Percentiles rank a stretch among this genome's conserved stretches.
phyloP scores from a whole-genome alignment of 257 asterid species.

The Solanum chilense region DNA sequence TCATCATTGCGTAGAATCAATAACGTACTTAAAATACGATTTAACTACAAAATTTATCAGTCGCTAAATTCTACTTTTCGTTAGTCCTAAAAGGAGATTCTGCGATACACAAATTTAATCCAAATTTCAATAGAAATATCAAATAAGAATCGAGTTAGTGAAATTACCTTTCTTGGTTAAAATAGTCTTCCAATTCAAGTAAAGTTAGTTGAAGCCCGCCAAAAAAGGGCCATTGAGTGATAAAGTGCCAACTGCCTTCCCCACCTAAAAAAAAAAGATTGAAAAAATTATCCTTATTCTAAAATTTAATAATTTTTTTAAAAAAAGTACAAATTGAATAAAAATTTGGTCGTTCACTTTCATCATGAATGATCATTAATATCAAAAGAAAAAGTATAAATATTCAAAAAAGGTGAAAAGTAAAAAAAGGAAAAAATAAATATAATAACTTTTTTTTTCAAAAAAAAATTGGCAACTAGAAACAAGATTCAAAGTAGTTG shows the following conservation, averaged over 20 bases:
- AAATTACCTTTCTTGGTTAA: slow-evolving; percentile 15
- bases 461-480: slow-evolving; percentile 25
- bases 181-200: slow-evolving; percentile 51
- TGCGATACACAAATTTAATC: neutral
- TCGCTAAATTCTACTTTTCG: too few species aligned
- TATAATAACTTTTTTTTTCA: neutral
- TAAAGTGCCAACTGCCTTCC: slow-evolving; percentile 30
- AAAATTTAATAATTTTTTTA: neutral
- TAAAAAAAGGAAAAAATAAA: neutral
- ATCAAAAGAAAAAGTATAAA: slow-evolving; percentile 14
- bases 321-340: neutral
- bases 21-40: too few species aligned
- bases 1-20: too few species aligned
- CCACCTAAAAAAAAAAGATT: neutral
- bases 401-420: slow-evolving; percentile 14
- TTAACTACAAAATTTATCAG: neutral
- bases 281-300: neutral
- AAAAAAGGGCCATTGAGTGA: slow-evolving; percentile 26
- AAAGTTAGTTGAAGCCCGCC: slow-evolving; percentile 41
- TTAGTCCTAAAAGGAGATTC: too few species aligned
- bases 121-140: neutral
- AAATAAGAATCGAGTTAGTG: neutral
- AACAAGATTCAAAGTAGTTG: slow-evolving; percentile 17
- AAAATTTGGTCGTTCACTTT: neutral
- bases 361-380: slow-evolving; percentile 5